These are phyloP conservation scores for Penicillium sp. DNA, from an alignment of 2,329 filamentous ascomycete genomes.

Conservation along the genomic window DNA sequence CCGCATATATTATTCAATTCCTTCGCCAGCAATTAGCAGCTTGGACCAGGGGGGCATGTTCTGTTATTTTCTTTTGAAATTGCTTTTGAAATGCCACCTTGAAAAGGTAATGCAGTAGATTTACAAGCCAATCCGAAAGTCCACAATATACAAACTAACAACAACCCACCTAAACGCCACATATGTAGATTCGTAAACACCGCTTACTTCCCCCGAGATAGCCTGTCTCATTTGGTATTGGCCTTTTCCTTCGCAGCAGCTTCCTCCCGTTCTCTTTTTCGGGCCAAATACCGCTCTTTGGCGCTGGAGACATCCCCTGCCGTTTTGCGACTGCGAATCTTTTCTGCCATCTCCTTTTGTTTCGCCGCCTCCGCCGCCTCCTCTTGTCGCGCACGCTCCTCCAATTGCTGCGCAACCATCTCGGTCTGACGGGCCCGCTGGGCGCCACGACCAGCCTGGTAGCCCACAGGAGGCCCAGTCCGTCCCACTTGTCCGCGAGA, in stretches of 20 bases:
- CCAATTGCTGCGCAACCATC: slow-evolving; percentile 61
- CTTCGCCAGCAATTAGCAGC: too few species aligned
- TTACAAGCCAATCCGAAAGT: neutral
- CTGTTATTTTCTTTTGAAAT: too few species aligned
- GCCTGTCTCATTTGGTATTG: slow-evolving; percentile 1
- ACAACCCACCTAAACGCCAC: neutral
- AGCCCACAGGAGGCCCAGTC: slow-evolving; percentile 26
- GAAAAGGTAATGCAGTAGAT: neutral
- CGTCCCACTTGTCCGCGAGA: slow-evolving; percentile 13
- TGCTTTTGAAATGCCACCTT: too few species aligned
- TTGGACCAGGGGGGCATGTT: too few species aligned
- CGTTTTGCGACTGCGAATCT: slow-evolving; percentile 60
- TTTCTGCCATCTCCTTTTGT: slow-evolving; percentile 53
- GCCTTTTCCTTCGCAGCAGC: slow-evolving; percentile 31
- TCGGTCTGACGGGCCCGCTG: slow-evolving; percentile 58
- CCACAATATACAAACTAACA: neutral
- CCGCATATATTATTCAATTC: too few species aligned
- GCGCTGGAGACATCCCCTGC: slow-evolving; percentile 59
- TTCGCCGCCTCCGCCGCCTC: slow-evolving; percentile 59
- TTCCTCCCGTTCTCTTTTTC: slow-evolving; percentile 55
- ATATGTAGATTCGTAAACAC: slow-evolving; percentile 1
- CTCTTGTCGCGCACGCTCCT: slow-evolving; percentile 55
- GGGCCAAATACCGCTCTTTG: slow-evolving; percentile 60
- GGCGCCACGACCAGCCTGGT: slow-evolving; percentile 40
- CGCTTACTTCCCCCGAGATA: neutral